Evolutionary conservation across 495 filamentous ascomycete species (phyloP).

Genomic region (Pseudotulostoma volvatum): DNA sequence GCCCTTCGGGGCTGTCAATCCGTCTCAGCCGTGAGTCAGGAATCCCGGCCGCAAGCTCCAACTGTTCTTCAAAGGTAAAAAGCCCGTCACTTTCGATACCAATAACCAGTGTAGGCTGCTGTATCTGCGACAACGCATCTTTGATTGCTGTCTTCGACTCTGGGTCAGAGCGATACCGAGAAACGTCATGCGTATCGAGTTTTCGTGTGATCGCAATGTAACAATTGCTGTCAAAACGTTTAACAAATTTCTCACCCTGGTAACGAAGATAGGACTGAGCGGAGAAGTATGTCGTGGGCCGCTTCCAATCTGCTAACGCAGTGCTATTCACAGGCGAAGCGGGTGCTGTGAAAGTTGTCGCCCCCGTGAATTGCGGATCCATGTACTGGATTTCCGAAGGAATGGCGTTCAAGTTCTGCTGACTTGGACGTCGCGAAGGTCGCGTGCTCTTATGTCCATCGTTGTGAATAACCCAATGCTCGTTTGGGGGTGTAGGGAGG

Average conservation of each 20-base stretch:
- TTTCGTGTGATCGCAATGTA: constrained; percentile 98
- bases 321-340: constrained; percentile 8
- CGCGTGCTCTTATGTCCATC: constrained; percentile 62
- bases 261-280: constrained; percentile 97
- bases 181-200: constrained; percentile 95
- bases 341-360: constrained; percentile 31
- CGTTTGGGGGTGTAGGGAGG: constrained; percentile 51
- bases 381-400: constrained; percentile 28
- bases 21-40: constrained; percentile 58
- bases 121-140: constrained; percentile 60
- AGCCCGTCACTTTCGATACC: constrained; percentile 91
- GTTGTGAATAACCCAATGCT: constrained; percentile 90
- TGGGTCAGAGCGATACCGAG: constrained; percentile 41
- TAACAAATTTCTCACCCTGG: constrained; percentile 91
- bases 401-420: constrained; percentile 17
- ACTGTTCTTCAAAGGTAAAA: constrained; percentile 91
- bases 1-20: constrained; percentile 86
- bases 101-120: constrained; percentile 76
- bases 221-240: constrained; percentile 92
- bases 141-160: constrained; percentile 36
- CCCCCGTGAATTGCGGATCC: constrained; percentile 68
- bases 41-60: constrained; percentile 75
- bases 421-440: constrained; percentile 19
- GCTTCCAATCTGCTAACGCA: constrained; percentile 18
- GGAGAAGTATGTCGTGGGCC: constrained; percentile 77